These are phyloP conservation scores for Helianthus annuus DNA, from an alignment of 129 eudicot species.

Conservation along the genomic window HanXRQr2.0-SUNRISE NC_035444.2:140684185-140684684, in stretches of 20 bases:
- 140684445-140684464: slow-evolving; percentile 48
- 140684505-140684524: too few species aligned
- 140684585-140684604: slow-evolving; percentile 19
- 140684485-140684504: too few species aligned
- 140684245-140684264: too few species aligned
- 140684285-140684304: not conserved
- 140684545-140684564: slow-evolving; percentile 17
- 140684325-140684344: too few species aligned
- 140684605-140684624: slow-evolving; percentile 5
- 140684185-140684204: slow-evolving; percentile 41
- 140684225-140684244: slow-evolving; percentile 32
- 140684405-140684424: not conserved
- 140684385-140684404: not conserved
- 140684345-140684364: too few species aligned
- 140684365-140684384: not conserved
- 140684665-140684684: not conserved
- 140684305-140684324: too few species aligned
- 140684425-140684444: slow-evolving; percentile 32
- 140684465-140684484: slow-evolving; percentile 41
- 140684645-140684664: not conserved
- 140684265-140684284: too few species aligned
- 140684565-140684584: slow-evolving; percentile 26
- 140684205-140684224: slow-evolving; percentile 46
- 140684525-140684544: too few species aligned
- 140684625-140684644: slow-evolving; percentile 15